phyloP scores from a whole-genome alignment of 192 early-diverging fungal genomes.

The Umbelopsis sp. region DNA sequence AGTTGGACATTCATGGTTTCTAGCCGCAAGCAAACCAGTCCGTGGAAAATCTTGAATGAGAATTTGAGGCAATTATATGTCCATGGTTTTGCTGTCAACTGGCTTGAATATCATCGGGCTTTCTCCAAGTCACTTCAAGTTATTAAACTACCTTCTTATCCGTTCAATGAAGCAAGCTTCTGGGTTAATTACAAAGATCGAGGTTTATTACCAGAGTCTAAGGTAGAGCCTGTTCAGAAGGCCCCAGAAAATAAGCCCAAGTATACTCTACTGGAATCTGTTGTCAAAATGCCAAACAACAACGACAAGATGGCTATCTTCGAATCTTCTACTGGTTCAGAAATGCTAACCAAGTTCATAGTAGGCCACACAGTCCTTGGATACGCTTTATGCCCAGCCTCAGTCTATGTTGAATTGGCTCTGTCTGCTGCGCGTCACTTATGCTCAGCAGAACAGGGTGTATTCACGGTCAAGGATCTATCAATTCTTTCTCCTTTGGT shows the following conservation, averaged over 20 bases:
- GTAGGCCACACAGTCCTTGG: neutral
- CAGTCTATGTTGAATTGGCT: neutral
- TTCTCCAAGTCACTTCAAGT: neutral
- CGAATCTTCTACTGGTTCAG: slow-evolving; percentile 1
- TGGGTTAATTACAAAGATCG: slow-evolving; percentile 10
- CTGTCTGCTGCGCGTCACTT: neutral
- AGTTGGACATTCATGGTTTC: neutral
- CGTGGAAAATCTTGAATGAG: neutral
- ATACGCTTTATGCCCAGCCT: neutral
- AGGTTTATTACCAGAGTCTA: neutral
- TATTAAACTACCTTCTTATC: neutral
- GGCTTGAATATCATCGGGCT: neutral
- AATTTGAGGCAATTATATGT: neutral
- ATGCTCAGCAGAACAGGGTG: neutral
- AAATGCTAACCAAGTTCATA: neutral
- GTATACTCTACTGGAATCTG: neutral
- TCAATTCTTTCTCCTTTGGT: neutral
- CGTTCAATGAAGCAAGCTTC: neutral
- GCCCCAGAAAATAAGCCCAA: neutral
- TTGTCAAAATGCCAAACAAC: neutral
- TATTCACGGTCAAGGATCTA: neutral
- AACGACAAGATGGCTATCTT: neutral
- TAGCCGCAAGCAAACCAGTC: neutral
- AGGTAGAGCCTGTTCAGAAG: neutral
- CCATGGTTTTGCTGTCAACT: neutral